Base-by-base conservation (phyloP, 805 yeast genomes). In the Wickerhamomyces bovis region DNA sequence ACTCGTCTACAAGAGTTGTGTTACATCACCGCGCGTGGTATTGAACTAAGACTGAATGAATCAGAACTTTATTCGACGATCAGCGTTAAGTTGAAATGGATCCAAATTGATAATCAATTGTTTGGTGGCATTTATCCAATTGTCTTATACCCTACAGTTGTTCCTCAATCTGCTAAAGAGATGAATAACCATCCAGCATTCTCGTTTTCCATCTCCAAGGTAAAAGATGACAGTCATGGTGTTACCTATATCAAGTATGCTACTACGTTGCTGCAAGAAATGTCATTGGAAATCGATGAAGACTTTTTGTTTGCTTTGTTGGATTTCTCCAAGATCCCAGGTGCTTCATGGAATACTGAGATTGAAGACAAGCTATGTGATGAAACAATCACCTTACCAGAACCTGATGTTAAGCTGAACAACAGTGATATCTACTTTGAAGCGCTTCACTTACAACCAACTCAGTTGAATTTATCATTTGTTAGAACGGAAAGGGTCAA, bases 261-360 rank as follows among this genome's bases (percentile, higher is more conserved):
- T 0, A 92, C 99, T 0, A 62, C 87, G 2, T 68, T 95, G 47
- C 65, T 94, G 43, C 99, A 94, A 66, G 97, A 92, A 60, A 77
- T 94, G 77, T 82, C 97, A 0, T 68, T 94, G 40, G 98, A 94
- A 59, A 76, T 92, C 39, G 99, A 94, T 63, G 99, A 94, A 65
- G 97, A 92, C 61, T 89, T 94, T 64, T 63, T 92, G 53, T 82
- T 83, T 62, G 89, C 95, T 0, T 61, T 90, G 41, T 63, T 90
- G 39, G 96, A 89, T 39, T 89, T 89, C 57, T 75, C 84, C 6
- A 83, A 85, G 58, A 68, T 85, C 33, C 94, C 95, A 0, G 94
- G 92, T 1, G 89, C 94, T 0, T 69, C 82, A n/a, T 84, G 92
- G 90, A 76, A 80, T 46, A 60, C 56, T 22, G 52, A 60, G 13